A percentile compares a stretch with the other conserved stretches of the same genome.
phyloP scores from a whole-genome alignment of 2,329 filamentous ascomycete species.

The Diaporthe australafricana region DNA sequence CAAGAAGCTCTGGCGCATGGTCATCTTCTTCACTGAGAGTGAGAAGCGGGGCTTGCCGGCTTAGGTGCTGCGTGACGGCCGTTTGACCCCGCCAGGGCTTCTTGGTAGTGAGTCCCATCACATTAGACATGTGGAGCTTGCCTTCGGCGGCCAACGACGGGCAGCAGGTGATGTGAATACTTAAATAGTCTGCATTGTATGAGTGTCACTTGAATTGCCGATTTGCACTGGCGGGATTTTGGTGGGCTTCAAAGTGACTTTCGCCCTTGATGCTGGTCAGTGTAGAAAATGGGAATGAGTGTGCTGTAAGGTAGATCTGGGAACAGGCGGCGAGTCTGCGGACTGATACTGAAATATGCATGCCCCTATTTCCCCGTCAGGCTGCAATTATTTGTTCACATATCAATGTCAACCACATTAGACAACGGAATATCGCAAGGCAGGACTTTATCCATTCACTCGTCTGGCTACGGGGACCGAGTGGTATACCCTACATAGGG shows the following conservation, averaged over 20 bases:
- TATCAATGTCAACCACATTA: too few species aligned
- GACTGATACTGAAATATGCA: slow-evolving; percentile 3
- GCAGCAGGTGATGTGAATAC: not conserved
- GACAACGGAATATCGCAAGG: too few species aligned
- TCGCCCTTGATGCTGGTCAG: not conserved
- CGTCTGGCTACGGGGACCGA: too few species aligned
- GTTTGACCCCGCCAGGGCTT: not conserved
- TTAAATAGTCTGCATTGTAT: not conserved
- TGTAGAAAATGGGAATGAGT: not conserved
- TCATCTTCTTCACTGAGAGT: slow-evolving; percentile 96
- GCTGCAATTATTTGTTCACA: too few species aligned
- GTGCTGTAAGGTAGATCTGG: not conserved
- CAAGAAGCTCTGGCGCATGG: slow-evolving; percentile 98
- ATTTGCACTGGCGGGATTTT: not conserved
- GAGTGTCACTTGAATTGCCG: not conserved
- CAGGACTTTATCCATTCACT: too few species aligned
- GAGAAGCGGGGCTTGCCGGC: slow-evolving; percentile 88
- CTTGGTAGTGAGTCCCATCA: not conserved
- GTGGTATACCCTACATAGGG: too few species aligned
- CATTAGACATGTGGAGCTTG: not conserved
- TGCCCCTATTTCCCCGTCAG: not conserved
- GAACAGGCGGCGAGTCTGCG: not conserved
- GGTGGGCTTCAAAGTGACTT: not conserved
- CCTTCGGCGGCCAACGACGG: too few species aligned
- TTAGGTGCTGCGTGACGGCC: slow-evolving; percentile 47